Percentiles rank a stretch among this genome's conserved stretches.
These are phyloP conservation scores for Hanseniaspora guilliermondii DNA, from an alignment of 805 yeast species.

Conservation along the genomic window DNA sequence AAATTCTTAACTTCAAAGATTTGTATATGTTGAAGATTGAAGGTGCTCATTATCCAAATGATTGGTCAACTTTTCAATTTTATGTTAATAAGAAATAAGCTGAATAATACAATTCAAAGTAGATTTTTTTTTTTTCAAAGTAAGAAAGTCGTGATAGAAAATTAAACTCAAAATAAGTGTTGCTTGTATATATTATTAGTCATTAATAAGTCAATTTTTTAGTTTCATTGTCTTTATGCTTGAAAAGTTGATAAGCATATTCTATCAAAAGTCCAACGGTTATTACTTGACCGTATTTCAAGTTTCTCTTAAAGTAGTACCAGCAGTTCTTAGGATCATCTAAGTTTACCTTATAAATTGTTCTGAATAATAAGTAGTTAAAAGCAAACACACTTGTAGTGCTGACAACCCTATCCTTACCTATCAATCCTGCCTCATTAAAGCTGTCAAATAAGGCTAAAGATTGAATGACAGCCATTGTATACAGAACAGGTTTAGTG, in stretches of 20 bases:
- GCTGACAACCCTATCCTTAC: slow-evolving; percentile 58
- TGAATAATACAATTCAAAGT: not conserved
- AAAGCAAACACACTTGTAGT: slow-evolving; percentile 51
- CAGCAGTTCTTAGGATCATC: slow-evolving; percentile 76
- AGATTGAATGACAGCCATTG: slow-evolving; percentile 56
- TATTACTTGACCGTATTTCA: slow-evolving; percentile 59
- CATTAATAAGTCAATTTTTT: not conserved
- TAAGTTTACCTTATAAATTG: slow-evolving; percentile 64
- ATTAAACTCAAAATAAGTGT: not conserved
- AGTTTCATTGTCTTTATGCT: not conserved
- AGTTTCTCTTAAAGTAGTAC: slow-evolving; percentile 64
- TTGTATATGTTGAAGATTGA: not conserved
- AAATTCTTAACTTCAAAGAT: not conserved
- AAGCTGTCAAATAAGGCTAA: slow-evolving; percentile 58
- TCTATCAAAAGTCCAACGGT: slow-evolving; percentile 57
- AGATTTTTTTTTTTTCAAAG: not conserved
- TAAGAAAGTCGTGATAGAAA: no score
- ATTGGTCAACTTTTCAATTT: not conserved
- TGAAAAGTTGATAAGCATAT: slow-evolving; percentile 36
- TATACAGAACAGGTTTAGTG: slow-evolving; percentile 57
- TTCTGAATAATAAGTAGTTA: slow-evolving; percentile 50
- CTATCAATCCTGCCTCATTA: slow-evolving; percentile 54
- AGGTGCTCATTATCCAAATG: not conserved
- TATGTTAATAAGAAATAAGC: not conserved
- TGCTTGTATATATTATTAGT: not conserved